Evolutionary conservation across 352 stramenopile species (phyloP), one percentile per base, ranked within the genome.

Genomic region (Elongisporangium prolatum): DNA sequence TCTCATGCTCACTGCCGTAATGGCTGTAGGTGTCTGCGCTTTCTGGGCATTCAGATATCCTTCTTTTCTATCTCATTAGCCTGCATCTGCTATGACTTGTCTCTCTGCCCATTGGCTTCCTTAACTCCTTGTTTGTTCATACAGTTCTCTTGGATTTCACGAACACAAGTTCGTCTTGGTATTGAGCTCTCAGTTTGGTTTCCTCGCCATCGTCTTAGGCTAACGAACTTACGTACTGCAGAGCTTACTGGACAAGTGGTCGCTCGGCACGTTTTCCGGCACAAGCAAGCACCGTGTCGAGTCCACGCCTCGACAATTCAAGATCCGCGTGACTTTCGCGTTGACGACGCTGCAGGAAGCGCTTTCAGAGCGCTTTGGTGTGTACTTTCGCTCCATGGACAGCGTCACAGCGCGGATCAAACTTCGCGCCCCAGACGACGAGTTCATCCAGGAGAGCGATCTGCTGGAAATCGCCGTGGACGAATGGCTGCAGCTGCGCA

Each of bases 91-190:
- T 13, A 22, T 11, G 9, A 51, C 58, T 60, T 61, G 52, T 73
- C 57, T 57, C 67, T 72, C 50, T 20, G 64, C 50, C 59, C 50
- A 22, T 61, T 61, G 18, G n/a, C 44, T 48, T 56, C 52, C 47
- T 28, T 44, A 37, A 60, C 49, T 25, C 10, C 59, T 28, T 59
- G 50, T 59, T 14, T 64, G 56, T 21, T 21, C 48, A 25, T n/a
- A 69, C 64, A 64, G 47, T 10, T 62, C 72, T 20, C 66, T 91
- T 47, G 80, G 80, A 16, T 93, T 81, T 21, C 77, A 88, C 60
- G 78, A 89, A 16, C 83, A 88, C 52, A 89, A 91, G 51, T 91
- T 89, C 57, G 68, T 89, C n/a, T 47, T 92, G 52, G 77, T 86
- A 70, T 10, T 59, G 20, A 16, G 9, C 21, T 14, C 11, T 16